These are phyloP conservation scores for Diaporthe citrichinensis DNA, from an alignment of 2,329 filamentous ascomycete genomes.

Conservation along the genomic window DNA sequence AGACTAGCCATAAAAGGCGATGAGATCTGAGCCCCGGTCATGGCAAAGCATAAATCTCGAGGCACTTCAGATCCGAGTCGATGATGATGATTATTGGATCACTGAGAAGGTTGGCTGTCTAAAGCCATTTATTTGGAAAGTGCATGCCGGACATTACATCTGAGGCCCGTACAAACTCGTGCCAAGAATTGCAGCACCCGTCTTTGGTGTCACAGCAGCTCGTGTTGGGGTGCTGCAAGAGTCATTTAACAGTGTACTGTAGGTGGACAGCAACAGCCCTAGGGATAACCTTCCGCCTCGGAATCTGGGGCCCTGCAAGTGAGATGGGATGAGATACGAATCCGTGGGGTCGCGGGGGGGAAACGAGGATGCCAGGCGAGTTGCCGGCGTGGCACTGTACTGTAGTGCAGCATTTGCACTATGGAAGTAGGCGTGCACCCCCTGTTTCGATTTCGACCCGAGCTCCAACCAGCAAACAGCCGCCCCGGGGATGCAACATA, in stretches of 20 bases:
- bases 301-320: constrained; percentile 1
- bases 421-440: neutral
- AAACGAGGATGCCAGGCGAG: neutral
- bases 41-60: neutral
- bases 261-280: neutral
- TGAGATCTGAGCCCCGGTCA: neutral
- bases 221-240: neutral
- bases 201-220: neutral
- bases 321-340: neutral
- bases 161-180: neutral
- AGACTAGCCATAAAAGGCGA: neutral
- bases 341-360: constrained; percentile 8
- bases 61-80: neutral
- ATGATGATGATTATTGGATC: neutral
- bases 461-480: neutral
- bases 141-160: neutral
- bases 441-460: neutral
- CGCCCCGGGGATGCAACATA: neutral
- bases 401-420: neutral
- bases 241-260: neutral
- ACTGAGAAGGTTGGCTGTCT: neutral
- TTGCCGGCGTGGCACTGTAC: neutral
- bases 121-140: neutral
- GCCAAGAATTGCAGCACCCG: neutral
- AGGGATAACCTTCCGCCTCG: constrained; percentile 20